Conservation (phyloP, 169 alveolate genomes). For the Plasmodium cynomolgi region DNA sequence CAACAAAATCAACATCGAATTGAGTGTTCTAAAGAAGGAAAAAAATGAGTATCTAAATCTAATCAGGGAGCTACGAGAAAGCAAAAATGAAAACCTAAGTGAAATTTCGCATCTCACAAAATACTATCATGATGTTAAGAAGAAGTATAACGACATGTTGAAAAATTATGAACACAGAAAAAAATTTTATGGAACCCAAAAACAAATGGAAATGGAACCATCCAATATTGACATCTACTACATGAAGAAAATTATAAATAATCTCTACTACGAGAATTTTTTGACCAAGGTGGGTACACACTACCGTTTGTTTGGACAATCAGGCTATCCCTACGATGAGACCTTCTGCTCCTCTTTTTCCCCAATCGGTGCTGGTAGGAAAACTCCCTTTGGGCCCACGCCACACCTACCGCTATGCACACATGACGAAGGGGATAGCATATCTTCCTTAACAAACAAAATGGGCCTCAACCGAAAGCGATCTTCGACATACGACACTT, state of each 20-base stretch:
- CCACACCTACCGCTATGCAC: not conserved
- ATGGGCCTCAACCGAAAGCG: not conserved
- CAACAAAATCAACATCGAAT: constrained; percentile 36
- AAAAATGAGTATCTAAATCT: constrained; percentile 39
- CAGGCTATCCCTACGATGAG: not conserved
- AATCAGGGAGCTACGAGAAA: constrained; percentile 34
- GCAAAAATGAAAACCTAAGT: constrained; percentile 27
- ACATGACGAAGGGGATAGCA: not conserved
- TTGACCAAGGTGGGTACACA: constrained; percentile 14
- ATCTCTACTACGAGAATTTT: constrained; percentile 58
- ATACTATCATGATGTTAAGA: constrained; percentile 37
- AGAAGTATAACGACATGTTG: constrained; percentile 34
- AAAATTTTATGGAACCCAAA: not conserved
- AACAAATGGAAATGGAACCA: constrained; percentile 18
- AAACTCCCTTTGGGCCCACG: not conserved
- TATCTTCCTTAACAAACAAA: not conserved
- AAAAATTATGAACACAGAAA: constrained; percentile 34
- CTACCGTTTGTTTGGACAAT: constrained; percentile 12
- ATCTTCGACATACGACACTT: not conserved
- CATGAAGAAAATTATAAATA: constrained; percentile 48
- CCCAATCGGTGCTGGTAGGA: not conserved
- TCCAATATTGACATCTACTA: constrained; percentile 49
- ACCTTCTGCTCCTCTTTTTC: not conserved
- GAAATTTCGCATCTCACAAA: constrained; percentile 40
- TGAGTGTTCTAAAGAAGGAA: constrained; percentile 31